These are phyloP conservation scores for Cinnamomum chago DNA, from an alignment of 164 flowering plant species.

Conservation along the genomic window DNA sequence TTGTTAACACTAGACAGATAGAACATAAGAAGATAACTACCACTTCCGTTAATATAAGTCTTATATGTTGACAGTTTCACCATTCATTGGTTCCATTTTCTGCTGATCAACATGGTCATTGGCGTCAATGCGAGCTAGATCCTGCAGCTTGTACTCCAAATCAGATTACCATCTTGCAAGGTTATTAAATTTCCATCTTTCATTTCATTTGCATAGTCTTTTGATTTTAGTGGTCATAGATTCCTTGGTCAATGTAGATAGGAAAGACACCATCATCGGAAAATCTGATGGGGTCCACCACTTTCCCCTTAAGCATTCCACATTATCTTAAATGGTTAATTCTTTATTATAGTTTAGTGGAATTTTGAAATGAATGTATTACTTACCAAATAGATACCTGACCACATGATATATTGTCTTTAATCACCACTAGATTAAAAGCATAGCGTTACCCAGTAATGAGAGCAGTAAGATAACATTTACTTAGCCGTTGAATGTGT, in stretches of 20 bases:
- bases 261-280: background rate
- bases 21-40: no score
- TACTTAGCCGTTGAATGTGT: background rate
- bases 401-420: no score
- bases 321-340: background rate
- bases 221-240: background rate
- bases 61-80: constrained; percentile 51
- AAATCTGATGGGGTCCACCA: background rate
- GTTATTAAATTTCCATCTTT: constrained; percentile 21
- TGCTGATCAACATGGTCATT: constrained; percentile 60
- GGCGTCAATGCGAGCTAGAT: constrained; percentile 65
- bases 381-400: no score
- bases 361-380: no score
- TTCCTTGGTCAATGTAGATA: background rate
- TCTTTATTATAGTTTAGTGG: background rate
- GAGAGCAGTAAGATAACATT: no score
- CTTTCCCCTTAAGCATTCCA: background rate
- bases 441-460: no score
- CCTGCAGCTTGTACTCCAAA: constrained; percentile 41
- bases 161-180: constrained; percentile 65
- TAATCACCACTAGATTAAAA: no score
- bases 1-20: no score
- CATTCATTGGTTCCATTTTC: constrained; percentile 76
- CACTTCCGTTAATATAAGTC: background rate
- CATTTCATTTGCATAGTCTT: background rate